Conservation (phyloP, 1,284 basidiomycete genomes). For the Pyrrhoderma noxium region DNA sequence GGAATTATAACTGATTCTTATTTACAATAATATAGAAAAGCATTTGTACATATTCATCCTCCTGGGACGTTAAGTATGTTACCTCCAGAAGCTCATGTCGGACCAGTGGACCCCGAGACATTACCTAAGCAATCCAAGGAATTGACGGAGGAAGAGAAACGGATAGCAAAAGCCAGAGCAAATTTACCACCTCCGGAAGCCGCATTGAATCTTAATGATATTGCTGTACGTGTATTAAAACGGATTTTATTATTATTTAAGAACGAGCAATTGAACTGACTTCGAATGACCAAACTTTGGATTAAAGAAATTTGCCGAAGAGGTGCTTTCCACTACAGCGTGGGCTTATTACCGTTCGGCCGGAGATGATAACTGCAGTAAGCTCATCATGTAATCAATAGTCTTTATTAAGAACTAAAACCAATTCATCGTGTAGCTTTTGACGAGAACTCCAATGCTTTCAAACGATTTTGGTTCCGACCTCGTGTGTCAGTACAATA, state of each 20-base stretch:
- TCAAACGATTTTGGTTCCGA: conserved; percentile 42
- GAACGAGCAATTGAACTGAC: neutral
- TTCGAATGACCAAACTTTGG: neutral
- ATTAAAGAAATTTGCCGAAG: conserved; percentile 27
- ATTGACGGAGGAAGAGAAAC: conserved; percentile 35
- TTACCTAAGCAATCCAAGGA: conserved; percentile 28
- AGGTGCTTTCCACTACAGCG: conserved; percentile 33
- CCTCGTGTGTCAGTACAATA: conserved; percentile 34
- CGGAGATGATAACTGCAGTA: conserved; percentile 40
- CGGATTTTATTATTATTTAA: neutral
- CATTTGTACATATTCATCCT: conserved; percentile 34
- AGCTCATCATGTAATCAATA: conserved; percentile 15
- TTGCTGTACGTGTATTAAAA: conserved; percentile 28
- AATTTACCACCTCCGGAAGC: conserved; percentile 35
- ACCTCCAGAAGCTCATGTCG: conserved; percentile 32
- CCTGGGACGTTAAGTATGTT: conserved; percentile 28
- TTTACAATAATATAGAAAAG: conserved; percentile 22
- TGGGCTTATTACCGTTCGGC: conserved; percentile 47
- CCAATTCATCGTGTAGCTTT: conserved; percentile 26
- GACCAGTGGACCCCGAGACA: conserved; percentile 39
- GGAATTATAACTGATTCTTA: neutral
- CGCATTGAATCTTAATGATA: conserved; percentile 41
- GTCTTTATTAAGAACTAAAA: neutral
- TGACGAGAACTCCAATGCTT: conserved; percentile 38
- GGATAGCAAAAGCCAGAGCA: conserved; percentile 34